Evolutionary conservation across 768 basidiomycete genomes (phyloP), one percentile per base, ranked within the genome.

Genomic region (Phlegmacium glaucopus): DNA sequence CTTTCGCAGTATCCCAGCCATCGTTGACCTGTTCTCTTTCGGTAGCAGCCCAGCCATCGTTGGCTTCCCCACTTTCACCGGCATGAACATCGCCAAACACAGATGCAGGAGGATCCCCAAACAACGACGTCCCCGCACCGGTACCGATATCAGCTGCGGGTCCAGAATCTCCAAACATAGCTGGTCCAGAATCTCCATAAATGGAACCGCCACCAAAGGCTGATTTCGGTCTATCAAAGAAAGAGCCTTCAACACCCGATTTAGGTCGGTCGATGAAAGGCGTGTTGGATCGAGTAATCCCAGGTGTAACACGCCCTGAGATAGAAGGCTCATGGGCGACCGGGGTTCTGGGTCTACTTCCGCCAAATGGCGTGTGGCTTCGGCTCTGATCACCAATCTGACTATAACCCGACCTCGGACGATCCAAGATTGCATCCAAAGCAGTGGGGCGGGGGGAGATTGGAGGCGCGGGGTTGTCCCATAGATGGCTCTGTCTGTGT

Each of bases 251-350:
- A 34, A 54, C 48, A 35, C 45, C 52, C 9, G 57, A 59, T 36
- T 59, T 58, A 1, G 57, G 60, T 35, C 50, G 51, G 22, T 59
- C 61, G 18, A 59, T 50, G 37, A 60, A 59, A 9, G 60, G 57
- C 32, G 62, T 60, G 1, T 50, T 48, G 2, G 62, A 51, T 15
- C 56, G 55, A 2, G 52, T 55, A 29, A 48, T 45, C 9, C 43
- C 48, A 9, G n/a, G 32, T 11, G 32, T 34, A 10, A 6, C n/a
- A 34, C 32, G 32, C 32, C 10, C n/a, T 2, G 22, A 22, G 5
- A 22, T 5, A 10, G 10, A 6, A 0, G 50, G 45, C 10, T 47
- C 50, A n/a, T 37, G 26, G 22, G 42, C 47, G 18, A 58, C 55
- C 16, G 57, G 54, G 0, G 57, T 53, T 34, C 51, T 58, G 11